Base-by-base conservation (phyloP, 176 grass and related monocot genomes). In the Echinochloa phyllopogon region DNA sequence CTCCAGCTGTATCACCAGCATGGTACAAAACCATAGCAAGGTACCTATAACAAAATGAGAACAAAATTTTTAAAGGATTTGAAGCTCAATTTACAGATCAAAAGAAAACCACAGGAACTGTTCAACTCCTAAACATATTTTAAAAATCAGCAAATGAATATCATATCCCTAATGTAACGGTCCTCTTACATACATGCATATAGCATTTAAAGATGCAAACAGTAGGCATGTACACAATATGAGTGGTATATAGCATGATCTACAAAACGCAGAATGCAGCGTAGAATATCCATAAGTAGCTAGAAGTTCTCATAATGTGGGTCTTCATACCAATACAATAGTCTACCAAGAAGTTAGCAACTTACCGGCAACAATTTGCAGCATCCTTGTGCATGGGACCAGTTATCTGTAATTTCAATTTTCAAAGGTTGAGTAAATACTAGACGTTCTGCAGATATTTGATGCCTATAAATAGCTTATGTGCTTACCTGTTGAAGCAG, bases 381-480 rank as follows among this genome's bases (percentile, higher is more conserved):
- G 94, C 93, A 88, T 99, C 96, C 78, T 82, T 94, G 86, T 99
- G 96, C 91, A 99, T 94, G 77, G 96, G 96, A 44, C 96, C 96
- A 65, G 94, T 99, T 72, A 96, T 91, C 96, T 99, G 87, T 77
- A 81, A 83, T 79, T 84, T 74, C n/a, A 78, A 81, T 49, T 75
- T 33, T 33, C 37, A 84, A 83, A 55, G 67, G 74, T 88, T 33
- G 86, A 21, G 57, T 74, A 73, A 82, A 70, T 75, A 40, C 36
- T 50, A 73, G 74, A 57, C 38, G 52, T 57, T 79, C 23, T 72
- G 57, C 72, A 40, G 37, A 90, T 83, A 40, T 72, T 8, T 29
- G 50, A 79, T 74, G 41, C 6, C 6, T 1, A 58, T 76, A 64
- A 70, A 68, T 55, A 87, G 11, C 4, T 39, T 69, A 55, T 61